Conservation (phyloP, 2,329 filamentous ascomycete genomes). For the Leptographium flavum region DNA sequence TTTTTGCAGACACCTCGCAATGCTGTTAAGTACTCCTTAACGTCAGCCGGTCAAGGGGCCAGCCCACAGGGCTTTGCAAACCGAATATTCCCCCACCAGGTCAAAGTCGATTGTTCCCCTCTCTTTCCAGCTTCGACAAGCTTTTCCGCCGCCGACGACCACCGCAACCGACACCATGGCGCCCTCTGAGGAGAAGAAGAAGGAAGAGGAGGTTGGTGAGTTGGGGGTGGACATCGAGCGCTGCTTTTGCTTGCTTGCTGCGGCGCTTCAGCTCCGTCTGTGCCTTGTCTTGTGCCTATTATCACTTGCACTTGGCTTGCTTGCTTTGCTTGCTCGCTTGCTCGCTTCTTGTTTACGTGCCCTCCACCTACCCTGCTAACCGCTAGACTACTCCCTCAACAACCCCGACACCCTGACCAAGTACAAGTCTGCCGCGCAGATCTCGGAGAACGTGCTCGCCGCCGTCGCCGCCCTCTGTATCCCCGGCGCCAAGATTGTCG, state of each 20-base stretch:
- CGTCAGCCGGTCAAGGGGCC: too few species aligned
- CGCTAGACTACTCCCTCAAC: constrained; percentile 83
- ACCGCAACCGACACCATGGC: constrained; percentile 19
- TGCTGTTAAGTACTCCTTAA: too few species aligned
- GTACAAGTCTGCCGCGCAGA: constrained; percentile 93
- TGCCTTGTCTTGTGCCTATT: neutral
- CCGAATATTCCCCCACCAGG: neutral
- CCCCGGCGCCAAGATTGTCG: constrained; percentile 82
- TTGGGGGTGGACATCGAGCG: constrained; percentile 4
- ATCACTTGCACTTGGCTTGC: neutral
- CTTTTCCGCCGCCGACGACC: neutral
- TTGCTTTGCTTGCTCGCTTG: too few species aligned
- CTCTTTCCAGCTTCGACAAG: neutral
- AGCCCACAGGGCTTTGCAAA: neutral
- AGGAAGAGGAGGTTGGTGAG: constrained; percentile 31
- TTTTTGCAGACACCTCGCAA: too few species aligned
- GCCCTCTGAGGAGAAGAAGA: constrained; percentile 27
- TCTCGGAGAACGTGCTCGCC: constrained; percentile 90
- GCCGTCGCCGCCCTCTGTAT: constrained; percentile 61
- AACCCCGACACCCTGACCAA: constrained; percentile 95
- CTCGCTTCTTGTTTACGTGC: neutral
- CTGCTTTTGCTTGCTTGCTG: neutral
- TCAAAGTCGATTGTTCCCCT: neutral
- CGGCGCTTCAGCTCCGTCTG: neutral
- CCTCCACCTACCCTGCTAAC: neutral